Conservation (phyloP, 2,329 filamentous ascomycete genomes). For the Penicillium sp. region DNA sequence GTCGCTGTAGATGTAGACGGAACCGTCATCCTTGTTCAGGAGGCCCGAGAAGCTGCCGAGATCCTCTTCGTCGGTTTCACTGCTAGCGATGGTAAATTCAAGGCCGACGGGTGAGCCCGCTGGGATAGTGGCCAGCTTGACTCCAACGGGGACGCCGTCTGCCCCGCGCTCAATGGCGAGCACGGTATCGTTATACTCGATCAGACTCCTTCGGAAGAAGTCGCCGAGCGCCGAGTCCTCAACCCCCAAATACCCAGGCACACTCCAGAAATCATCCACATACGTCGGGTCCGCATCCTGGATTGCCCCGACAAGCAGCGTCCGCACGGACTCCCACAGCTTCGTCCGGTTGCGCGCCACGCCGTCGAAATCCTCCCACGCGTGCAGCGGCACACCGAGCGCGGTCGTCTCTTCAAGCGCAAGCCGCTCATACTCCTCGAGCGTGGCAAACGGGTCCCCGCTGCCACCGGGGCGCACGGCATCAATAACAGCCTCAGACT, state of each 20-base stretch:
- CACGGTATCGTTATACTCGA: background rate
- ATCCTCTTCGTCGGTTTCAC: background rate
- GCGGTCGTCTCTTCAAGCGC: background rate
- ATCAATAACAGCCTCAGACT: background rate
- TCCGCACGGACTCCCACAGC: background rate
- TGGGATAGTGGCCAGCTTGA: background rate
- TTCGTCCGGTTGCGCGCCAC: background rate
- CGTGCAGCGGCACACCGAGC: background rate
- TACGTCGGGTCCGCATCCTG: background rate
- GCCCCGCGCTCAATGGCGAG: background rate
- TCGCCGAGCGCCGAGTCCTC: background rate
- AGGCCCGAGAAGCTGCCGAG: background rate
- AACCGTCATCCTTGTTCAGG: background rate
- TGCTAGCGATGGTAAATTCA: background rate
- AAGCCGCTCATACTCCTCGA: background rate
- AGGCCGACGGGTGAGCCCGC: background rate
- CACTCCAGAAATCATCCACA: background rate
- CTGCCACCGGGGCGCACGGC: background rate
- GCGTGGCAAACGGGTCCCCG: background rate
- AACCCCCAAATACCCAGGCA: background rate
- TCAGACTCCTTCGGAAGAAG: background rate
- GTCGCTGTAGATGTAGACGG: background rate
- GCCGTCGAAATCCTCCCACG: background rate
- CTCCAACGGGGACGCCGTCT: background rate
- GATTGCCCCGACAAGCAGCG: background rate